Percentiles rank a stretch among this genome's conserved stretches.
phyloP scores from a whole-genome alignment of 2,329 filamentous ascomycete species.

The Akanthomyces uredinophilus region DNA sequence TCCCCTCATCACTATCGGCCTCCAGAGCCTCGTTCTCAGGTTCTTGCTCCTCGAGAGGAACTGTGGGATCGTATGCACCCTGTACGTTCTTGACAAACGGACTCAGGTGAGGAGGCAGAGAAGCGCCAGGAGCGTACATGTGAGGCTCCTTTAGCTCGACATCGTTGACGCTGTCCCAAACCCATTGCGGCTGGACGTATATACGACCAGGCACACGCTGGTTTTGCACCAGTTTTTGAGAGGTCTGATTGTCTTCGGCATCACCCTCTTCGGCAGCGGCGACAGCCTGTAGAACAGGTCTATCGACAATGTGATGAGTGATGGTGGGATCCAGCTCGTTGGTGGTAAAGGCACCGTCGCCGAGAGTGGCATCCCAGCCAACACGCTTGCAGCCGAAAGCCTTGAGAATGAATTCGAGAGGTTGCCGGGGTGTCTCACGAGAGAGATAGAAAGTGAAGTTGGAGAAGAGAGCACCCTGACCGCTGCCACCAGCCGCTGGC shows the following conservation, averaged over 20 bases:
- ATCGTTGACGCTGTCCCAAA: conserved; percentile 95
- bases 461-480: conserved; percentile 73
- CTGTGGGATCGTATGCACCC: conserved; percentile 86
- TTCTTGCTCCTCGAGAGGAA: conserved; percentile 81
- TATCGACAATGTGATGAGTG: conserved; percentile 93
- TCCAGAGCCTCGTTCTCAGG: conserved; percentile 77
- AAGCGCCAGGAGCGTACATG: conserved; percentile 82
- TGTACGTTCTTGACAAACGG: conserved; percentile 87
- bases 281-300: conserved; percentile 65
- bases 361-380: conserved; percentile 87
- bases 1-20: conserved; percentile 50
- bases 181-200: conserved; percentile 96
- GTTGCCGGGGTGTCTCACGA: conserved; percentile 83
- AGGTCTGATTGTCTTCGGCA: conserved; percentile 57
- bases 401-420: conserved; percentile 87
- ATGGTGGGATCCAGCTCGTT: conserved; percentile 84
- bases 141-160: conserved; percentile 83
- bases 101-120: conserved; percentile 88
- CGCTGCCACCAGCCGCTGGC: conserved; percentile 60
- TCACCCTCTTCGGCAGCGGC: conserved; percentile 44
- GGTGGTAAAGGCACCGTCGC: conserved; percentile 86
- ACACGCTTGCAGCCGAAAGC: conserved; percentile 94
- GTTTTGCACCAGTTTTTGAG: conserved; percentile 54
- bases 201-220: conserved; percentile 82
- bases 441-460: conserved; percentile 90